Base-by-base conservation (phyloP, 2,329 filamentous ascomycete species). In the Trichoderma guizhouense region DNA sequence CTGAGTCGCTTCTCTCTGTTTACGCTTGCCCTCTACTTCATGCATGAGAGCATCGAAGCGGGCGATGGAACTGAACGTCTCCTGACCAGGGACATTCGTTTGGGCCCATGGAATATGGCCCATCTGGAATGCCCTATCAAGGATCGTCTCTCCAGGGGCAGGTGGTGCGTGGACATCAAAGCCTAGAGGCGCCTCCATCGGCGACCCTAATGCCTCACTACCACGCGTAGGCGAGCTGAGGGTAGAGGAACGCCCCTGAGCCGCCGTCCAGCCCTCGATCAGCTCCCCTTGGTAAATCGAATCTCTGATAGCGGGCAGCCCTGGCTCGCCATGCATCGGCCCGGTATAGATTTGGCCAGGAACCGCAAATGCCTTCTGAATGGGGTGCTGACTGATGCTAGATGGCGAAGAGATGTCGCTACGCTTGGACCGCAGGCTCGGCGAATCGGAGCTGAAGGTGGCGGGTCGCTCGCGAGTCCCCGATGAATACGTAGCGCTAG, bases 41-140 rank as follows among this genome's bases (percentile, higher is more conserved):
- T 85, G 83, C 90, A 92, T 91, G 57, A 92, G 79, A 3, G 89
- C 89, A 68, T 91, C 90, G 69, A 91, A 92, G 26, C 88, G 84
- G 11, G 89, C 90, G 36, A 91, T 83, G 0, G 89, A 91, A 74
- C 86, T 91, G 18, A 91, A 81, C 72, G 90, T 90, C 74, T 90
- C 88, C 73, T 90, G 88, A 5, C 89, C 89, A 0, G 86, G 84
- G 2, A 84, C 75, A 64, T 86, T 83, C 8, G 81, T 80, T 12
- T 89, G 88, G 3, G 87, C 87, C 7, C 89, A 89, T 18, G 89
- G 89, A 39, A 91, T 90, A 71, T 83, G 88, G 9, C 87, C 84
- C 80, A 91, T 80, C 75, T 90, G 88, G 75, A 92, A 91, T 0
- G 90, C 90, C 51, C 90, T 82, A 77, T 92, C 90, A n/a, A 91